Evolutionary conservation across 1,284 basidiomycete genomes (phyloP), one percentile per base, ranked within the genome.

Genomic region (Takashimella koratensis): DNA sequence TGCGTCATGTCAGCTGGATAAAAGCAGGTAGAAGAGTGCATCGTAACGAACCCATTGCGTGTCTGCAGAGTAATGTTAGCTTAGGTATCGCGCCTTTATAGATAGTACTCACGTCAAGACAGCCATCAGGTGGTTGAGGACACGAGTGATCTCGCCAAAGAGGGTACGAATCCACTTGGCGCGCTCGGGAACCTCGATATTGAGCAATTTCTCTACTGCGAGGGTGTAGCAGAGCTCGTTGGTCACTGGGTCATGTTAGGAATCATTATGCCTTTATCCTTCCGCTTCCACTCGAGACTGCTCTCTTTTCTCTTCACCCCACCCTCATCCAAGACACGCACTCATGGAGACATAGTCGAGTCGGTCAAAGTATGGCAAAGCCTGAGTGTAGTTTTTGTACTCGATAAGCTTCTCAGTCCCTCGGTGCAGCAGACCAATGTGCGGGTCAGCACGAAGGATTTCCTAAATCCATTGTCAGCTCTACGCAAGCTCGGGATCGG

Each of bases 331-430:
- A 20, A 13, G 13, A n/a, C 11, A 79, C 86, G 50, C 67, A 92
- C 90, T 96, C 95, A 98, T 98, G 47, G 94, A 97, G 53, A 97
- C 93, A 70, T 98, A 98, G 81, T 99, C 95, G 60, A 98, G 83
- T 70, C 95, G 91, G 77, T 99, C 95, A 76, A 98, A 98, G 80
- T 98, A 98, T 2, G 95, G 96, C n/a, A 97, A 80, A 2, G 95
- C 95, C 80, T 98, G 96, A 13, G 86, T 91, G 76, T 98, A 98
- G 10, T 88, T 98, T 81, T 99, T 99, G 83, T 95, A 97, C 79
- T 98, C 95, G 69, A 98, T 98, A 52, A 99, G 83, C 78, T 98
- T 98, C 76, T 98, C 95, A 19, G 95, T 98, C 39, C 94, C 95
- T 68, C 96, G 86, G 78, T 98, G 95, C 56, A 99, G 83, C 41